Evolutionary conservation across 2,329 filamentous ascomycete genomes (phyloP).

Genomic region (Ceratocystis harringtonii): DNA sequence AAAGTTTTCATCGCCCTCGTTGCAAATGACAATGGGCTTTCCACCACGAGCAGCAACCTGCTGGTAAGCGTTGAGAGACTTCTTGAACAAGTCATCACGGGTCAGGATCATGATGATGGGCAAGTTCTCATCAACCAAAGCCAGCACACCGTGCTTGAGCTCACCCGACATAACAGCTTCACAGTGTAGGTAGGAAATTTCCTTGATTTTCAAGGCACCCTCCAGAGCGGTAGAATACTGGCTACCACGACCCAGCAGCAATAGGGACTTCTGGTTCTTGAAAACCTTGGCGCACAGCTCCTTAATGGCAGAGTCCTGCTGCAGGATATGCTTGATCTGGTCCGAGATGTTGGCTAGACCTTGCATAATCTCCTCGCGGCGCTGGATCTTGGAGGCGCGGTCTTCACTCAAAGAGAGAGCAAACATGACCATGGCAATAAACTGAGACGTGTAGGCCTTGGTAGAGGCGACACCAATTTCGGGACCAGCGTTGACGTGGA

Average conservation of each 20-base stretch:
- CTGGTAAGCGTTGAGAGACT: constrained; percentile 99
- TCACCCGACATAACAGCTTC: constrained; percentile 99
- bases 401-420: constrained; percentile 92
- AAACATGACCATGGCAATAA: constrained; percentile 99
- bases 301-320: constrained; percentile 90
- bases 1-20: constrained; percentile 79
- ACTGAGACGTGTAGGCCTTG: constrained; percentile 98
- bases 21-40: constrained; percentile 98
- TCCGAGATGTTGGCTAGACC: constrained; percentile 74
- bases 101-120: constrained; percentile 99
- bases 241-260: constrained; percentile 84
- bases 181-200: constrained; percentile 98
- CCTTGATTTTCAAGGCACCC: constrained; percentile 98
- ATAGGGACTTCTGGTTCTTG: constrained; percentile 92
- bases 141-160: constrained; percentile 95
- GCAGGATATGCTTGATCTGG: constrained; percentile 83
- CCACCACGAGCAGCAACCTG: constrained; percentile 94
- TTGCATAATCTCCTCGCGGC: constrained; percentile 91
- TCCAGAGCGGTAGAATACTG: constrained; percentile 96
- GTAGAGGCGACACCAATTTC: constrained; percentile 98
- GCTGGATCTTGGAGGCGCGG: constrained; percentile 80
- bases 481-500: constrained; percentile 96
- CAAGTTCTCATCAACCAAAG: constrained; percentile 92
- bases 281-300: constrained; percentile 79
- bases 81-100: constrained; percentile 87